These are phyloP conservation scores for Tilletia horrida DNA, from an alignment of 1,284 basidiomycete species.

Conservation along the genomic window DNA sequence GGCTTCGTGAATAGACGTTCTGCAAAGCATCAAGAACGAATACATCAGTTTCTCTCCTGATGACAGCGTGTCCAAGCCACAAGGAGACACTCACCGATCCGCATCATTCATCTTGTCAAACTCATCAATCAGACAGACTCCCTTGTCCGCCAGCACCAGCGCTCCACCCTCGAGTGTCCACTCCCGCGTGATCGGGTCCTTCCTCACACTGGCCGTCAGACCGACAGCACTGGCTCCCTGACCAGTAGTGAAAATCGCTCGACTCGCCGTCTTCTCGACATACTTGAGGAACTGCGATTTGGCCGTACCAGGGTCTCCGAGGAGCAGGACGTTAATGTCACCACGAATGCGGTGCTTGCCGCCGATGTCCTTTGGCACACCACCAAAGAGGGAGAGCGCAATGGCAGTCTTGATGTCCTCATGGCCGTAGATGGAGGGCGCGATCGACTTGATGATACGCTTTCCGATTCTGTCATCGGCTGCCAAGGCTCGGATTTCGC, in stretches of 20 bases:
- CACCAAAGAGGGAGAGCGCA: conserved; percentile 89
- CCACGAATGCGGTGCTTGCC: conserved; percentile 93
- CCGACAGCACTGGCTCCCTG: conserved; percentile 97
- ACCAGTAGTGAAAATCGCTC: conserved; percentile 97
- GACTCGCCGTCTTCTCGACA: conserved; percentile 92
- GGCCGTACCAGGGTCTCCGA: conserved; percentile 96
- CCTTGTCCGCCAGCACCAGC: conserved; percentile 94
- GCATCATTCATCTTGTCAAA: conserved; percentile 99
- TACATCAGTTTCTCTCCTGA: not conserved
- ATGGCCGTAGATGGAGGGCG: conserved; percentile 96
- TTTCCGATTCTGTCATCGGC: conserved; percentile 91
- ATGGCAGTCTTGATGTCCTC: conserved; percentile 98
- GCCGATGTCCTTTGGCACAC: conserved; percentile 90
- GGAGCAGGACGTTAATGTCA: conserved; percentile 91
- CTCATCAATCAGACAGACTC: conserved; percentile 97
- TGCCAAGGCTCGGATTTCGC: conserved; percentile 78
- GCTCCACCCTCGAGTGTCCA: conserved; percentile 99
- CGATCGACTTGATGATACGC: conserved; percentile 95
- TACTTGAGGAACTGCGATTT: conserved; percentile 99
- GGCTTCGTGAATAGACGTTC: conserved; percentile 95
- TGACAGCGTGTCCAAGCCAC: not conserved
- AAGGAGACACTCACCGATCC: conserved; percentile 39
- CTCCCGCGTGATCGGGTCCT: conserved; percentile 92
- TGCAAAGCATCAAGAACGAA: not conserved
- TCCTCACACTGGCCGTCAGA: conserved; percentile 94